Percentiles rank a stretch among this genome's conserved stretches.
Evolutionary conservation across 2,329 filamentous ascomycete species (phyloP).

Genomic region (Trichophyton benhamiae): DNA sequence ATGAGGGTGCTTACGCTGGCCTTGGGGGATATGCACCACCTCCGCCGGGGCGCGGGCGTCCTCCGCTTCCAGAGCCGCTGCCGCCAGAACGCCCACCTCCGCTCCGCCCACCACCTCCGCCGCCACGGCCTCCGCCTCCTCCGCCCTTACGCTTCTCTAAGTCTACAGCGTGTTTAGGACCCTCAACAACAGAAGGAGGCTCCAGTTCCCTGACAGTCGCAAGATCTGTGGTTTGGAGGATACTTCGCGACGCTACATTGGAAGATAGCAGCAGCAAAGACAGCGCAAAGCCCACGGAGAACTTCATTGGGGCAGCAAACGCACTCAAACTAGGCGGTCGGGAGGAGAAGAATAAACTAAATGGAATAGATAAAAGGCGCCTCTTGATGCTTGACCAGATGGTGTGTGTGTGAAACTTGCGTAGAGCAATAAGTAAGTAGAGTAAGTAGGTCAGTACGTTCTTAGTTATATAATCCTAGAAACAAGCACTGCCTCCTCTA

Average conservation of each 20-base stretch:
- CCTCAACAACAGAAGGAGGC: constrained; percentile 1
- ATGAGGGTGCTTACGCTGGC: neutral
- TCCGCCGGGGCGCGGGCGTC: no score
- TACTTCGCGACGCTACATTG: constrained; percentile 19
- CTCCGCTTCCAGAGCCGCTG: constrained; percentile 5
- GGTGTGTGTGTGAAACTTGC: no score
- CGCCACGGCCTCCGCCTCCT: constrained; percentile 33
- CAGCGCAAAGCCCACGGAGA: constrained; percentile 17
- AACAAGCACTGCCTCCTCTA: constrained; percentile 1
- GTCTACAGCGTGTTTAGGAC: constrained; percentile 14
- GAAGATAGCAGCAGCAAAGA: constrained; percentile 20
- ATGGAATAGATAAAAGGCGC: no score
- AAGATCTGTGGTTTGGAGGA: constrained; percentile 8
- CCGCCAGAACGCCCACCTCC: constrained; percentile 17
- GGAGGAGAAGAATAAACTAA: no score
- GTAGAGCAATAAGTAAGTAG: no score
- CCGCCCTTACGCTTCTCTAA: constrained; percentile 41
- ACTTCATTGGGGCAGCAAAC: constrained; percentile 20
- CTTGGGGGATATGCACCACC: neutral
- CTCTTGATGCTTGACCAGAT: no score
- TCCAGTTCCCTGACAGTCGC: neutral
- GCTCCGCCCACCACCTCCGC: constrained; percentile 17
- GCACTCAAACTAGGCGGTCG: neutral
- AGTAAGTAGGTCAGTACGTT: no score
- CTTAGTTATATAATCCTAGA: neutral